Evolutionary conservation across 163 green algal species (phyloP), one percentile per base, ranked within the genome.

Genomic region (Volvox carteri): DNA sequence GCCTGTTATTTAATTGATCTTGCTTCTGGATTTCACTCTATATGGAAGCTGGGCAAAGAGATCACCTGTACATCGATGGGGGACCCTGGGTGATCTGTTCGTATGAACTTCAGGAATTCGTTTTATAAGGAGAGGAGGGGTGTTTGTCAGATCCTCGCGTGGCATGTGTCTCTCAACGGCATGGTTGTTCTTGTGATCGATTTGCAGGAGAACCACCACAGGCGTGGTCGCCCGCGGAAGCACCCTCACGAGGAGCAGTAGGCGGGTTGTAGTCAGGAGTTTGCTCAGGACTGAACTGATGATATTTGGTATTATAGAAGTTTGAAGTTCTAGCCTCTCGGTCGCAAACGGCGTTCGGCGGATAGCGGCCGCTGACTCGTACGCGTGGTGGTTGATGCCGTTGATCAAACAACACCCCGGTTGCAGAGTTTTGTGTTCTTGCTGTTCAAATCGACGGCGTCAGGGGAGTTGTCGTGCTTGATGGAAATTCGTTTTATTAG

Each of bases 221-320:
- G 50, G 50, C 35, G 77, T 25, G 56, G 78, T 25, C 58, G 41
- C 21, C 58, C 78, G 56, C 78, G 58, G 33, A 76, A 62, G 78
- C 56, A 86, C 39, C 11, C 35, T 2, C 19, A 70, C 0, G 72
- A 79, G 41, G 68, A 77, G 39, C 37, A 77, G 68, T 77, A 77
- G 50, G 16, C 50, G 16, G 16, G 16, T 60, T 12, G 50, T 25
- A 16, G 50, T 25, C 50, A 60, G 50, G 16, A 60, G 14, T 12
- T 60, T 60, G 12, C 16, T 60, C 50, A 16, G 50, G 50, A 16
- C 50, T 16, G 12, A 16, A 12, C 12, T 16, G 50, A 25, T 60
- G 50, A 16, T 16, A 60, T 12, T 60, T 60, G 50, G 12, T 60
- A 16, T 60, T 60, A 12, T 60, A 60, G 16, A 60, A 60, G 50